phyloP scores from a whole-genome alignment of 192 early-diverging fungal genomes.

The Coemansia sp. region DNA sequence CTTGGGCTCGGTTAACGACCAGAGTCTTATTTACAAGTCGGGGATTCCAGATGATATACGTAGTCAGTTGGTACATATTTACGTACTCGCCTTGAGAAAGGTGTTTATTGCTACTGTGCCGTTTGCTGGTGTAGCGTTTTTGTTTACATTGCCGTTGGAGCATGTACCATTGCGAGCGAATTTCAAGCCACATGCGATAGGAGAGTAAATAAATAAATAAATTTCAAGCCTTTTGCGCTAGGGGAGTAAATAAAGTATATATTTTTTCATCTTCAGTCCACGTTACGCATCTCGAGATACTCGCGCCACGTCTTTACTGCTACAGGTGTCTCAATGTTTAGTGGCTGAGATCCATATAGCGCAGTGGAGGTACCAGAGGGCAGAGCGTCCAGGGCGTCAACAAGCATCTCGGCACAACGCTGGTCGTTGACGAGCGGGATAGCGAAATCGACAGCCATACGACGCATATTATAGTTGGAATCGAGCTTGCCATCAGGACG shows the following conservation, averaged over 20 bases:
- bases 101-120: constrained; percentile 62
- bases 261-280: no score
- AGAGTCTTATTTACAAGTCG: constrained; percentile 33
- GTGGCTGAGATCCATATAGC: constrained; percentile 24
- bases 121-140: constrained; percentile 55
- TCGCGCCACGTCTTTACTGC: constrained; percentile 73
- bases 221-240: no score
- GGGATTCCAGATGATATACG: constrained; percentile 43
- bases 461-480: constrained; percentile 79
- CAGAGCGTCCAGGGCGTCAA: constrained; percentile 75
- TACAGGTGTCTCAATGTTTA: constrained; percentile 58
- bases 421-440: constrained; percentile 95
- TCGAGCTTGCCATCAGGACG: constrained; percentile 63
- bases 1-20: constrained; percentile 33
- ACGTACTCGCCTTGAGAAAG: constrained; percentile 59
- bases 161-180: constrained; percentile 39
- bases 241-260: no score
- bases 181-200: constrained; percentile 11
- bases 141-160: constrained; percentile 57
- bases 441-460: constrained; percentile 96
- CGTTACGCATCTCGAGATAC: constrained; percentile 63
- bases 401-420: constrained; percentile 91
- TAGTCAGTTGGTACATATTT: constrained; percentile 42
- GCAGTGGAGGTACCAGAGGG: constrained; percentile 45
- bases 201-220: not conserved